Evolutionary conservation across 1,284 basidiomycete genomes (phyloP).

Genomic region (Cryptococcus wingfieldii): DNA sequence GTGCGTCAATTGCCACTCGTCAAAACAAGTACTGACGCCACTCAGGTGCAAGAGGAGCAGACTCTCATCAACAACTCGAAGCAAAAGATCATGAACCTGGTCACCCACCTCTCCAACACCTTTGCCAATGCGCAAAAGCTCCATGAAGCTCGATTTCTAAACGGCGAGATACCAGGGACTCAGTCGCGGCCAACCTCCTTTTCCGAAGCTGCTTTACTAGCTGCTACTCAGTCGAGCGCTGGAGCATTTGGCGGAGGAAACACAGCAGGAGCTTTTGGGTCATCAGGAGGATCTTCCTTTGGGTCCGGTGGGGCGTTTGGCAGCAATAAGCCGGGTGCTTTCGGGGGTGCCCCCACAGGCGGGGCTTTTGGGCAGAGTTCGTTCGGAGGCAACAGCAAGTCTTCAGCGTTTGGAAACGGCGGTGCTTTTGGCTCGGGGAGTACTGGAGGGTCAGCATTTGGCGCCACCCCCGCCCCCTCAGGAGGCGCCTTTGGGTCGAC

Average conservation of each 20-base stretch:
- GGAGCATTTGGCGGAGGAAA: background rate
- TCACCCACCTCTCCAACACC: constrained; percentile 22
- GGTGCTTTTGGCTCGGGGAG: constrained; percentile 3
- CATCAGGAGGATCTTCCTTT: constrained; percentile 8
- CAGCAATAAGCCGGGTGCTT: constrained; percentile 8
- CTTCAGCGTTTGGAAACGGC: constrained; percentile 14
- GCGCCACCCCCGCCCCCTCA: constrained; percentile 12
- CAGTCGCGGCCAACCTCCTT: constrained; percentile 26
- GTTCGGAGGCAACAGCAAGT: constrained; percentile 11
- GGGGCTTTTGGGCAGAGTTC: constrained; percentile 23
- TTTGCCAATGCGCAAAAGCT: constrained; percentile 30
- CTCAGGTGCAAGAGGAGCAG: constrained; percentile 36
- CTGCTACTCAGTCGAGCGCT: background rate
- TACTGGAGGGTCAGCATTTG: constrained; percentile 8
- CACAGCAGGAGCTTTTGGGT: background rate
- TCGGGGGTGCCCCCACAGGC: constrained; percentile 6
- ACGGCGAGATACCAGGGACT: constrained; percentile 13
- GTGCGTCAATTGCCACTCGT: constrained; percentile 52
- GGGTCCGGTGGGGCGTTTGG: constrained; percentile 7
- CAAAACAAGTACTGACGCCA: background rate
- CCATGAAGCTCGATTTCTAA: constrained; percentile 35
- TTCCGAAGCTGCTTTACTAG: constrained; percentile 28
- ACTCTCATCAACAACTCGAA: constrained; percentile 21
- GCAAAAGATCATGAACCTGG: constrained; percentile 25
- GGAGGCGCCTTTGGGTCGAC: constrained; percentile 21